Base-by-base conservation (phyloP, 2,329 filamentous ascomycete species). In the Westerdykella ornata region DNA sequence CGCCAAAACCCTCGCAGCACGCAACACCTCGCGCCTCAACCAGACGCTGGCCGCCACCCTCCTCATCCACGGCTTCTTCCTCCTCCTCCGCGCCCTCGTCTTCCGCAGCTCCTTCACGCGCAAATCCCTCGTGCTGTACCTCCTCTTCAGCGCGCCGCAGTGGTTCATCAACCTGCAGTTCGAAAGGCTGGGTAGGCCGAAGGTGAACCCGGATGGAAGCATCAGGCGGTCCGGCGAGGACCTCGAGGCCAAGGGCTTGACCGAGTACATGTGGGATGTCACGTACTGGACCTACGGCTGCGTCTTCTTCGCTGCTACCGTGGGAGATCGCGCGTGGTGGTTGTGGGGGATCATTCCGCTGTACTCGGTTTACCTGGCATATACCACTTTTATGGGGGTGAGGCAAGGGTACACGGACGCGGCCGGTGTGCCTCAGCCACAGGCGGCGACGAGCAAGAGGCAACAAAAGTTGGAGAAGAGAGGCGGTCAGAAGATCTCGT, bases 201-300 rank as follows among this genome's bases (percentile, higher is more conserved):
- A 73, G 46, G 85, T 82, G 62, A 78, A 81, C 51, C 63, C 80
- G 16, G 51, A 57, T 39, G 66, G 66, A 44, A 74, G 82, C n/a
- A 73, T 97, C 47, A 81, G 79, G 62, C 80, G 76, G 22, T 73
- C 86, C 1, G 90, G 92, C 33, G 89, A 97, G 63, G 92, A 98
- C 65, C 78, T 98, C 38, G 81, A 85, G 39, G 86, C 88, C 8
- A 77, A 83, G 26, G 92, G 92, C 4, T 70, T 98, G 72, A 97
- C 90, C 9, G 92, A 96, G 69, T 97, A 94, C 73, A 87, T 97
- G 84, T 98, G 94, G 77, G 92, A 98, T 69, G 79, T 95, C 37
- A 73, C 95, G 39, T 97, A 95, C 78, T 88, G 94, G 71, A 96
- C 88, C 0, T 96, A 89, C 82, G 81, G 79, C 9, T 85, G 82